A percentile compares a stretch with the other conserved stretches of the same genome.
Conservation (phyloP, 331 rosid genomes). For the Malus hybrid region DNA sequence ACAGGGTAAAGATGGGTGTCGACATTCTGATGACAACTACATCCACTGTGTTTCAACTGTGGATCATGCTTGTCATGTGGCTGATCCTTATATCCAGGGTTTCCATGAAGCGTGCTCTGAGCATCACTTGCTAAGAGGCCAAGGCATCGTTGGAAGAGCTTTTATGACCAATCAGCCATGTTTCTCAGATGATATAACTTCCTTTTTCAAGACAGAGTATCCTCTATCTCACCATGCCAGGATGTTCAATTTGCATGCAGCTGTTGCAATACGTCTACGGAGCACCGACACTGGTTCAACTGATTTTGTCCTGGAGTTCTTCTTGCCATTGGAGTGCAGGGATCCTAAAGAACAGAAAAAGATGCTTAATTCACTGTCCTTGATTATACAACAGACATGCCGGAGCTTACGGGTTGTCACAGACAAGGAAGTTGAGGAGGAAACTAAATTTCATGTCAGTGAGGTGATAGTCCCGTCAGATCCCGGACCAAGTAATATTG, state of each 20-base stretch:
- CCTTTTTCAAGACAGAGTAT: conserved; percentile 61
- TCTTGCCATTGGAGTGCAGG: conserved; percentile 71
- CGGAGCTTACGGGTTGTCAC: conserved; percentile 62
- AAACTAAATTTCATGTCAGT: conserved; percentile 20
- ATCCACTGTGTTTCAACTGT: conserved; percentile 73
- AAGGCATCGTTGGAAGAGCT: conserved; percentile 86
- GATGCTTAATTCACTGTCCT: conserved; percentile 75
- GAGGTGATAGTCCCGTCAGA: conserved; percentile 23
- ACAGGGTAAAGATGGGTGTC: conserved; percentile 76
- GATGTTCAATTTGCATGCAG: conserved; percentile 65
- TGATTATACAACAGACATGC: conserved; percentile 59
- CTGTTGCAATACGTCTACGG: conserved; percentile 86
- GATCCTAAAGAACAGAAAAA: conserved; percentile 68
- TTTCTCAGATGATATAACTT: conserved; percentile 64
- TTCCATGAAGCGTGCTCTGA: conserved; percentile 97
- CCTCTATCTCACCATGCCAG: conserved; percentile 89
- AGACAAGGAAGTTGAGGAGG: conserved; percentile 61
- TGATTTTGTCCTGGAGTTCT: conserved; percentile 89
- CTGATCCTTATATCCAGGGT: conserved; percentile 36
- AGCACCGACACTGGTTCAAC: conserved; percentile 47
- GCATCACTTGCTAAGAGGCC: conserved; percentile 91
- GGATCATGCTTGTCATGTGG: conserved; percentile 78
- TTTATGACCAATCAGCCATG: conserved; percentile 76
- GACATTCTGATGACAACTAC: conserved; percentile 71
- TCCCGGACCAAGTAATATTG: conserved; percentile 15